Percentiles rank a stretch among this genome's conserved stretches.
These are phyloP conservation scores for Tylopilus felleus DNA, from an alignment of 768 basidiomycete species.

Conservation along the genomic window DNA sequence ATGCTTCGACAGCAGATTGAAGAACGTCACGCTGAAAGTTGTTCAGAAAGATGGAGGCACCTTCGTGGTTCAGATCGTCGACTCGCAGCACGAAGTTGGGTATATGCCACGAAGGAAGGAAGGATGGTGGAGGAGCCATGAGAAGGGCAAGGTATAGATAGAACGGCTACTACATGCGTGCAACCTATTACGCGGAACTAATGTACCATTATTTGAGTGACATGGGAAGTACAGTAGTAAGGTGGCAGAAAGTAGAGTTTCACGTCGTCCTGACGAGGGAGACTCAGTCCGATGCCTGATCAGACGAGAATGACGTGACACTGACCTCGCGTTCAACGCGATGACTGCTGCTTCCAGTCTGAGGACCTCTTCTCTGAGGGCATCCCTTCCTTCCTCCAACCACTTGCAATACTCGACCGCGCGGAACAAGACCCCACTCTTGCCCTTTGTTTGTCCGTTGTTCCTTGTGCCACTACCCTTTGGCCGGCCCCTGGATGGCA, in stretches of 20 bases:
- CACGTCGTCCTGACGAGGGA: background rate
- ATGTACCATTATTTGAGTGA: constrained; percentile 4
- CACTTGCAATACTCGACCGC: constrained; percentile 83
- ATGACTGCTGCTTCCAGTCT: constrained; percentile 54
- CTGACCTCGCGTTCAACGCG: constrained; percentile 18
- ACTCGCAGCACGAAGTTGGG: constrained; percentile 55
- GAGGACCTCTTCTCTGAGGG: constrained; percentile 63
- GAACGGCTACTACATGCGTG: constrained; percentile 6
- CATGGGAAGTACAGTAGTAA: background rate
- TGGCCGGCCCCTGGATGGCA: constrained; percentile 76
- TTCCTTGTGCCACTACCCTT: constrained; percentile 69
- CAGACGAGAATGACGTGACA: background rate
- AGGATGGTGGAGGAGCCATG: constrained; percentile 26
- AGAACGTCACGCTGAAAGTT: constrained; percentile 42
- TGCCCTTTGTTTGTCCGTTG: constrained; percentile 75
- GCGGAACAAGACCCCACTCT: constrained; percentile 84
- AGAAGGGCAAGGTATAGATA: background rate
- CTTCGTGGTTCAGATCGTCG: constrained; percentile 58
- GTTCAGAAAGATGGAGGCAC: constrained; percentile 53
- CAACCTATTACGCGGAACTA: background rate
- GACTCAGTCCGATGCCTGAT: background rate
- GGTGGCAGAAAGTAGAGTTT: background rate
- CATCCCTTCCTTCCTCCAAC: constrained; percentile 80
- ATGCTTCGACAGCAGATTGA: constrained; percentile 37
- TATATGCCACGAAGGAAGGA: constrained; percentile 44